Evolutionary conservation across 2,329 filamentous ascomycete species (phyloP), one percentile per base, ranked within the genome.

Genomic region (Mycosphaerelloides madeirae): DNA sequence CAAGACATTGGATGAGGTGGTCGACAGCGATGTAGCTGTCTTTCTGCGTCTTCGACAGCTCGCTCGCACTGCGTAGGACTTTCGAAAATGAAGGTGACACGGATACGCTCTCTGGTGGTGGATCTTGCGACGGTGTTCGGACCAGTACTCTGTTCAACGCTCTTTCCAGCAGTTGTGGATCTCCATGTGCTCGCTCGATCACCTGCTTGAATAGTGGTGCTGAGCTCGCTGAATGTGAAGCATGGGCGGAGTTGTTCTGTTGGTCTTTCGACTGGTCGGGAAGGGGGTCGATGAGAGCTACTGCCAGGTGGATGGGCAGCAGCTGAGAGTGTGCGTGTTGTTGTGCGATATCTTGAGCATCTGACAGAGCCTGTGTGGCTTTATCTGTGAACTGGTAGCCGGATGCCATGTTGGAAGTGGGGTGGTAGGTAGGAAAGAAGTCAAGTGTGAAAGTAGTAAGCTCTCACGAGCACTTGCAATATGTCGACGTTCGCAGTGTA

Each of bases 31-130:
- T 87, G 67, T 83, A 98, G 54, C 82, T 87, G 65, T 98, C 93
- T 61, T 96, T 97, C 61, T 98, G 93, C n/a, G 90, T 89, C 71
- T 94, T 95, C 59, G 94, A 91, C 43, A 98, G 69, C 25, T 97
- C 89, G 65, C 86, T 83, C 2, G 93, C 89, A 56, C 87, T 81
- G 56, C 89, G 80, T 40, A 98, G 76, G 45, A 96, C 79, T 57
- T 85, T 87, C 51, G 84, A 81, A 68, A 97, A 90, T 7, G 81
- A 75, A 1, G 89, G 88, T 9, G 90, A 83, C 59, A 95, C 81
- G 43, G 86, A 82, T 44, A 95, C 83, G 56, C 85, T 81, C 64
- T 97, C 91, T 49, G 93, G 93, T 11, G 93, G 90, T 12, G 93
- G 93, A 57, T 96, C 88, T 71, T 98, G 93, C 63, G 87, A 94